Conservation (phyloP, 78 protist genomes). For the Fonticula alba region DNA sequence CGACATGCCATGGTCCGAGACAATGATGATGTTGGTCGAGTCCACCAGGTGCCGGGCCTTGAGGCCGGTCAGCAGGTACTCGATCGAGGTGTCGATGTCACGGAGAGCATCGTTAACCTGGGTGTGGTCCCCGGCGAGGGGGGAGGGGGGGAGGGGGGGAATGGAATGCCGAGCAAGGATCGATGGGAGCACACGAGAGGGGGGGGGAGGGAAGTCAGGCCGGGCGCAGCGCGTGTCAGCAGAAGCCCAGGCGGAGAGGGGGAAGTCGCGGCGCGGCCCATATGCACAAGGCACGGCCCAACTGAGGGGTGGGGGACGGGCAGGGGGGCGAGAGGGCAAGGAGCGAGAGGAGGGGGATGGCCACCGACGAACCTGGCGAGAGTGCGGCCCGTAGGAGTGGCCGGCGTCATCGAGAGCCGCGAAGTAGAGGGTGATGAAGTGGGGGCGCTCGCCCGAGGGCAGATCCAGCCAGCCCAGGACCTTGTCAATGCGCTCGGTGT, state of each 20-base stretch:
- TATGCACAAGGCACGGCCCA: no score
- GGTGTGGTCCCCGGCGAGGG: no score
- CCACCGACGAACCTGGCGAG: background rate
- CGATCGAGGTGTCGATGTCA: conserved; percentile 4
- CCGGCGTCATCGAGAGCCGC: conserved; percentile 3
- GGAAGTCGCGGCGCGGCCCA: no score
- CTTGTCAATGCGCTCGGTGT: background rate
- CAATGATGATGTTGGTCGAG: conserved; percentile 15
- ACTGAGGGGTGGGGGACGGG: no score
- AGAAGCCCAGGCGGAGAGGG: no score
- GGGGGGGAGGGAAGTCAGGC: no score
- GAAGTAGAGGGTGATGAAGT: conserved; percentile 11
- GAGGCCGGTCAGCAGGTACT: background rate
- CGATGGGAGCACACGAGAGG: no score
- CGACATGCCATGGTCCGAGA: conserved; percentile 28
- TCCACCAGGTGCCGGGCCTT: background rate
- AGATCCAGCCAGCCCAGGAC: conserved; percentile 9
- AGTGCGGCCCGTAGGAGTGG: conserved; percentile 11
- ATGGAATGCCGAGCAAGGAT: no score
- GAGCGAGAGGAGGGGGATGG: no score
- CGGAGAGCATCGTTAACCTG: background rate
- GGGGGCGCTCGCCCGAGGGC: background rate
- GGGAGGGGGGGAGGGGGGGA: no score
- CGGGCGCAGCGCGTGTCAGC: no score
- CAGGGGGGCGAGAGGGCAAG: no score